Evolutionary conservation across 2,329 filamentous ascomycete species (phyloP), one percentile per base, ranked within the genome.

Genomic region (Venturia asperata): DNA sequence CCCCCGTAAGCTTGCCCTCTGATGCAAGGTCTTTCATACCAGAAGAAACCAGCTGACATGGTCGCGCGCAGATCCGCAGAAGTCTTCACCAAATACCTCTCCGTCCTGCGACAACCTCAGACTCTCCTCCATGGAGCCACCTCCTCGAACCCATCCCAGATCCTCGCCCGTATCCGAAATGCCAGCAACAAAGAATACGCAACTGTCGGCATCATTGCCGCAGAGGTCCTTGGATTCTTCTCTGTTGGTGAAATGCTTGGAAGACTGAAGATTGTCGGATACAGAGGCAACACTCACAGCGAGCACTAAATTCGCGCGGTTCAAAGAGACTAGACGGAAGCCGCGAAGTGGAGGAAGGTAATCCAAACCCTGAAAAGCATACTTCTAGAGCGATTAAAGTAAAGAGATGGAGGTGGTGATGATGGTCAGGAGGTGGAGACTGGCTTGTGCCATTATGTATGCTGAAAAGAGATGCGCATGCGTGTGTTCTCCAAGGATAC

Each of bases 221-320:
- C 92, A 65, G 93, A 99, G 81, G 84, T 91, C 62, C 80, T 99
- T 70, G 94, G 94, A 68, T 99, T 99, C 85, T 99, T 97, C 85
- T 95, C 92, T 68, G 86, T 97, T 65, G 94, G 94, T 70, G 92
- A 97, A 84, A 97, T 99, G 78, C 87, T 99, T 73, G 94, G 94
- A 73, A 86, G 92, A 74, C 86, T 94, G 81, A 97, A 99, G 89
- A 78, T 99, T 71, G 83, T 99, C 72, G 94, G 94, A 69, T 99
- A 99, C 84, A 73, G 79, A 71, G 24, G n/a, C 27, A 63, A 63
- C 15, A 1, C 39, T 49, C 42, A 63, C 24, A 30, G 34, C 30
- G 47, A 65, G 52, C 64, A 65, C 34, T 65, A 65, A 56, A 60
- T 43, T 19, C n/a, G 34, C 24, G 45, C 30, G 2, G 10, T 41